These are phyloP conservation scores for Metroxylon sagu DNA, from an alignment of 176 grass and related monocot species.

Conservation along the genomic window DNA sequence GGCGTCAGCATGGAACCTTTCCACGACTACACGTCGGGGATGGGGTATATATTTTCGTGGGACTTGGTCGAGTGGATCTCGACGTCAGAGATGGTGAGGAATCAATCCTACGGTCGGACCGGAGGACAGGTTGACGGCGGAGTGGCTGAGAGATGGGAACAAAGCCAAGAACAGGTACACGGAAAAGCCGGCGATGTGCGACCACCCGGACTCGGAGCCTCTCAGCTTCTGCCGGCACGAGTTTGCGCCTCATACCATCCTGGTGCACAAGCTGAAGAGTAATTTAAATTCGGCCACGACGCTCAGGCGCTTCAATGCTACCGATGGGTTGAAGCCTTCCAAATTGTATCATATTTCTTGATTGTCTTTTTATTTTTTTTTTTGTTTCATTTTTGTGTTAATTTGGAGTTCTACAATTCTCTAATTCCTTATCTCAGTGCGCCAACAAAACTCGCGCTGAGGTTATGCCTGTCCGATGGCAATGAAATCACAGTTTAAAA, in stretches of 20 bases:
- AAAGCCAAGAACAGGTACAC: slow-evolving; percentile 60
- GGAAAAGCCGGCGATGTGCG: slow-evolving; percentile 56
- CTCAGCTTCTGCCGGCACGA: slow-evolving; percentile 16
- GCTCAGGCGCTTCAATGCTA: slow-evolving; percentile 57
- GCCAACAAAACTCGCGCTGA: too few relatives aligned
- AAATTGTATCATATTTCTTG: slow-evolving; percentile 18
- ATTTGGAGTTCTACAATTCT: too few relatives aligned
- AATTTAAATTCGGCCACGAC: slow-evolving; percentile 40
- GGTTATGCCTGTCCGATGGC: too few relatives aligned
- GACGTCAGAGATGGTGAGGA: slow-evolving; percentile 37
- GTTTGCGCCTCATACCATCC: slow-evolving; percentile 53
- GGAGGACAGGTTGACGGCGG: slow-evolving; percentile 53
- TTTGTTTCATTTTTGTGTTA: too few relatives aligned
- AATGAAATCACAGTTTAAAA: too few relatives aligned
- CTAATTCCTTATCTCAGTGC: too few relatives aligned
- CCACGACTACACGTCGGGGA: slow-evolving; percentile 61
- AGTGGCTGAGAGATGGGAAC: slow-evolving; percentile 53
- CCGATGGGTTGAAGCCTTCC: slow-evolving; percentile 21
- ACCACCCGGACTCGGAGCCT: slow-evolving; percentile 31
- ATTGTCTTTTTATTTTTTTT: neutral
- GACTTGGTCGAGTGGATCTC: slow-evolving; percentile 79
- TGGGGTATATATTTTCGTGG: slow-evolving; percentile 83
- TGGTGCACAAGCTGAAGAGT: slow-evolving; percentile 69
- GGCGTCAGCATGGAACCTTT: slow-evolving; percentile 19
- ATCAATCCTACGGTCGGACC: slow-evolving; percentile 28